A percentile compares a stretch with the other conserved stretches of the same genome.
Evolutionary conservation across 257 asterid genomes (phyloP).

Genomic region (Primulina tabacum): DNA sequence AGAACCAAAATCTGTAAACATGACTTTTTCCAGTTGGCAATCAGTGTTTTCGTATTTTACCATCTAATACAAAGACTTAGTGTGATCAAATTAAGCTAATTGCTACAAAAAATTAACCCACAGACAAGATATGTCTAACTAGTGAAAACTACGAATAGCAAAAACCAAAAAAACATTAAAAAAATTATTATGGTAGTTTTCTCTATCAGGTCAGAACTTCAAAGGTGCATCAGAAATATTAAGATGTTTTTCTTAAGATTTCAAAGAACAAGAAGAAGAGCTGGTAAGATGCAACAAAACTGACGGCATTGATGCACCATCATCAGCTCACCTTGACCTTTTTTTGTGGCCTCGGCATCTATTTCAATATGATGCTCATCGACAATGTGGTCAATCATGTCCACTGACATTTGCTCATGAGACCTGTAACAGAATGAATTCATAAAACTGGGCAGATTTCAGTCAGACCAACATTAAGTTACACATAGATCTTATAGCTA

Average conservation of each 20-base stretch:
- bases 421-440: slow-evolving; percentile 49
- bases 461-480: slow-evolving; percentile 11
- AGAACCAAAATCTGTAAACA: background rate
- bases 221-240: background rate
- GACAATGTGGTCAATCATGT: slow-evolving; percentile 76
- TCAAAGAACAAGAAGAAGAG: background rate
- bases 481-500: background rate
- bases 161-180: background rate
- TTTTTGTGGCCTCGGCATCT: slow-evolving; percentile 46
- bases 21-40: background rate
- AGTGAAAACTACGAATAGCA: background rate
- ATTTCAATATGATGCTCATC: slow-evolving; percentile 78
- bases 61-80: background rate
- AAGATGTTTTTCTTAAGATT: background rate
- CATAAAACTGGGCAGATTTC: background rate
- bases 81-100: background rate
- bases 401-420: slow-evolving; percentile 84
- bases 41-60: background rate
- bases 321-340: slow-evolving; percentile 68
- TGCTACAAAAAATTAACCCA: background rate
- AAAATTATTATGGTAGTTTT: slow-evolving; percentile 3
- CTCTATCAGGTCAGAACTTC: slow-evolving; percentile 5
- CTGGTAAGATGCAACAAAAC: slow-evolving; percentile 17
- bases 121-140: no score
- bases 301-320: slow-evolving; percentile 19